Base-by-base conservation (phyloP, 345 rosid species). In the Populus alba region DNA sequence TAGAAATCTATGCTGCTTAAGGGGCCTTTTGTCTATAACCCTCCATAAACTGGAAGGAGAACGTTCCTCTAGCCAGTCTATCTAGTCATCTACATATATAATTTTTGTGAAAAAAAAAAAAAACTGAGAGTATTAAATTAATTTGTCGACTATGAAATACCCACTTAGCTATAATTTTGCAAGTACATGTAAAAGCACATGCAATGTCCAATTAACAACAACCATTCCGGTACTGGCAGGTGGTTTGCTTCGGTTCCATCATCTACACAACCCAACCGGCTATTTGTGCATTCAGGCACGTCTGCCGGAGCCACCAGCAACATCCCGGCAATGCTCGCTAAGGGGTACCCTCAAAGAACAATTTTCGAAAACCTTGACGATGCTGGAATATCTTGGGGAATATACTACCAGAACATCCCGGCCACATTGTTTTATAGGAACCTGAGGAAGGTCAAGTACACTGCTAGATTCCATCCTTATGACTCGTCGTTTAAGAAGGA, bases 221-320 rank as follows among this genome's bases (percentile, higher is more conserved):
- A 0, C 65, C 12, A 69, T 37, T 17, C 9, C 10, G 65, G 10
- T 27, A 43, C 10, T 53, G 38, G 2, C 12, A 86, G 97, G 87
- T 93, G 98, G 94, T 95, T 95, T 63, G 99, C 98, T 22, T 89
- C 94, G 0, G 94, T 93, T 23, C 99, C 99, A 18, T 51, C 96
- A 22, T 95, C 94, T 1, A 93, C 99, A 17, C 99, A 95, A 71
- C 99, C 97, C 31, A 93, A 95, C 85, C 85, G 96, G 15, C 83
- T 95, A 13, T 93, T 55, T 80, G 94, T 95, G 7, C 97, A 95
- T 82, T 90, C 96, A 0, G 94, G 79, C 10, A 92, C 97, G 0
- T 93, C 97, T 8, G 87, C 78, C 22, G 97, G 98, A 77, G 96
- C 97, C 16, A 93, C 98, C n/a, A 90, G 98, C 89, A 95, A 95